Percentiles rank a stretch among this genome's conserved stretches.
Evolutionary conservation across 768 basidiomycete species (phyloP).

Genomic region (Candolleomyces aberdarensis): DNA sequence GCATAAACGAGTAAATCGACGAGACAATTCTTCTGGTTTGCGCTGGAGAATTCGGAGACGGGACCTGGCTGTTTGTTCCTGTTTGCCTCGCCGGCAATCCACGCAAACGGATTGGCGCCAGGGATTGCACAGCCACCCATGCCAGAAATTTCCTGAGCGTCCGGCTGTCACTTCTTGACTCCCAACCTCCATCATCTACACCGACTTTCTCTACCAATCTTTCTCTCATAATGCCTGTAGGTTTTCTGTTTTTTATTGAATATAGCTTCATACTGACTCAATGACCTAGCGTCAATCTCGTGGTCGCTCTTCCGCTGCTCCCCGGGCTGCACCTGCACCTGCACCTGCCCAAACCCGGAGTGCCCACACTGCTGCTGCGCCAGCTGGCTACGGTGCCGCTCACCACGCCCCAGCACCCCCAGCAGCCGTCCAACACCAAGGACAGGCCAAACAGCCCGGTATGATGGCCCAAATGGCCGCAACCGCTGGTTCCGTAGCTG

Average conservation of each 20-base stretch:
- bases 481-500: constrained; percentile 86
- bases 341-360: constrained; percentile 43
- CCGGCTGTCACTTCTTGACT: constrained; percentile 10
- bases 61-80: constrained; percentile 1
- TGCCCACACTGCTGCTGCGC: constrained; percentile 51
- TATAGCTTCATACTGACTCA: neutral
- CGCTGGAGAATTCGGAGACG: neutral
- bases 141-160: constrained; percentile 18
- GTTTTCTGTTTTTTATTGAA: constrained; percentile 1
- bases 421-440: constrained; percentile 38
- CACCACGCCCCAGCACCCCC: constrained; percentile 43
- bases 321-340: constrained; percentile 42
- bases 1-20: neutral
- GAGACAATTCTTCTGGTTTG: neutral
- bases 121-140: constrained; percentile 20
- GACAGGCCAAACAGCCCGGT: constrained; percentile 57
- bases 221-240: neutral
- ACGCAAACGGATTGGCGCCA: constrained; percentile 17
- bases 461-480: constrained; percentile 85
- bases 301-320: constrained; percentile 60
- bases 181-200: constrained; percentile 29
- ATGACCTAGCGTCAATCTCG: constrained; percentile 69
- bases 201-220: neutral
- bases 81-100: constrained; percentile 8
- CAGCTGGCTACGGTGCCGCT: constrained; percentile 42